Evolutionary conservation across 1,284 basidiomycete species (phyloP).

Genomic region (Ganoderma multipileum): DNA sequence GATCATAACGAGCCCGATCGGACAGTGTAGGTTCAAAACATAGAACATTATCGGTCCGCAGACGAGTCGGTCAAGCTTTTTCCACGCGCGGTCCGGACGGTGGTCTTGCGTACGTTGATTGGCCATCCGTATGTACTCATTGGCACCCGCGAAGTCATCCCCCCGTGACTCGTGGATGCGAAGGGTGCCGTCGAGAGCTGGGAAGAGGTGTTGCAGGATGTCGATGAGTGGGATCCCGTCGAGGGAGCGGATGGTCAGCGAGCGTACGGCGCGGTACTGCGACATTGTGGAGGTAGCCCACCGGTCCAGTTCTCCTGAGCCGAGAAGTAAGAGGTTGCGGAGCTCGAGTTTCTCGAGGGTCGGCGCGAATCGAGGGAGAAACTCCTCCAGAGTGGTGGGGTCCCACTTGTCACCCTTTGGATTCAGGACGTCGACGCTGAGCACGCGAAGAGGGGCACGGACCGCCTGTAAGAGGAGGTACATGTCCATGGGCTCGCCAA

Average conservation of each 20-base stretch:
- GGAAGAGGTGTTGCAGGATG: background rate
- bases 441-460: background rate
- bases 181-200: background rate
- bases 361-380: background rate
- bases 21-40: background rate
- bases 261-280: background rate
- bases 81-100: background rate
- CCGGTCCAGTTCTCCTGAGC: background rate
- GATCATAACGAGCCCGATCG: background rate
- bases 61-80: background rate
- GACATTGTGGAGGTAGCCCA: background rate
- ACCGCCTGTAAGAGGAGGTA: background rate
- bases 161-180: background rate
- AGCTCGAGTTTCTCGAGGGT: background rate
- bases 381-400: background rate
- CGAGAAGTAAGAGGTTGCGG: background rate
- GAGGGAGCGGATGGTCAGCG: background rate
- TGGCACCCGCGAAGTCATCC: background rate
- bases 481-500: background rate
- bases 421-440: background rate
- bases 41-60: background rate
- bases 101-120: background rate
- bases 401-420: background rate
- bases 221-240: background rate
- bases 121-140: fast-evolving